Conservation (phyloP, 306 rosid genomes). For the Begonia peltatifolia region DNA sequence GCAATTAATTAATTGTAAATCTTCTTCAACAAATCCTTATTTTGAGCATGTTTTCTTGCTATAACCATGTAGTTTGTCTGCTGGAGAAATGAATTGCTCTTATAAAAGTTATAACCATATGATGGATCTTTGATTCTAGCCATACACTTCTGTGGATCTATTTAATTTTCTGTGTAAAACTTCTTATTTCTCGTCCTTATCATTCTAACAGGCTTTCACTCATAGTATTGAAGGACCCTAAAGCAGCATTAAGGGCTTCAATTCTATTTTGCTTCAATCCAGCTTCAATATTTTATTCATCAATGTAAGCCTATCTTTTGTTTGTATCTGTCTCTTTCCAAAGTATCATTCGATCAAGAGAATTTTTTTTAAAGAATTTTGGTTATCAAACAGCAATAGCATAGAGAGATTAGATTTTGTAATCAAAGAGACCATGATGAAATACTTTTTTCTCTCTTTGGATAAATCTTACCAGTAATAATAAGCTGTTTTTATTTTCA, state of each 20-base stretch:
- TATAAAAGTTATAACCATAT: no score
- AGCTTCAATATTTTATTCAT: slow-evolving; percentile 77
- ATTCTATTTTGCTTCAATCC: slow-evolving; percentile 94
- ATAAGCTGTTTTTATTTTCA: background rate
- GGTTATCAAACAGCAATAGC: no score
- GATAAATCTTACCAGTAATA: background rate
- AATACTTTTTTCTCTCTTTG: background rate
- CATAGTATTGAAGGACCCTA: slow-evolving; percentile 41
- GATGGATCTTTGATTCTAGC: background rate
- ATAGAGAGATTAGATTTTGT: no score
- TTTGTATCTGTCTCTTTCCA: no score
- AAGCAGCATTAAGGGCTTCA: slow-evolving; percentile 55
- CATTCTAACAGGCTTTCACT: slow-evolving; percentile 46
- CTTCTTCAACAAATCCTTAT: no score
- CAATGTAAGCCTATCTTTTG: slow-evolving; percentile 30
- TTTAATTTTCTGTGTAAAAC: background rate
- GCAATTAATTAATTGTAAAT: no score
- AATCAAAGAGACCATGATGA: no score
- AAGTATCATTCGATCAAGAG: no score
- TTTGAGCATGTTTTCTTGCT: no score
- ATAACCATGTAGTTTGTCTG: no score
- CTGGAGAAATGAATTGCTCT: no score
- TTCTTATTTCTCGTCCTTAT: slow-evolving; percentile 17
- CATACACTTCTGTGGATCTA: background rate
- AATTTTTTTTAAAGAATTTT: no score